These are phyloP conservation scores for Botrytis sinoallii DNA, from an alignment of 2,329 filamentous ascomycete species.

Conservation along the genomic window DNA sequence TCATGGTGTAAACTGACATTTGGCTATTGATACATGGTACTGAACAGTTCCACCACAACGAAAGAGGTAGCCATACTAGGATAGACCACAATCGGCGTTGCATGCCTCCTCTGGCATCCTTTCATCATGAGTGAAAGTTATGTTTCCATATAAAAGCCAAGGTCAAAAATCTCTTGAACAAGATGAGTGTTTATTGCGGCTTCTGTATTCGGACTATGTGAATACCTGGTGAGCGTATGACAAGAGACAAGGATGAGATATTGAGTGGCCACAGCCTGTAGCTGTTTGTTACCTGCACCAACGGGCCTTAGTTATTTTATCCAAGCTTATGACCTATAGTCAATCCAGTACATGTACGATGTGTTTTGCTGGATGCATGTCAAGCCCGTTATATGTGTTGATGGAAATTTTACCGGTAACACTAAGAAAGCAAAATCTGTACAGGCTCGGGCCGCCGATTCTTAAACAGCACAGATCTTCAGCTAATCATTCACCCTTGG, in stretches of 20 bases:
- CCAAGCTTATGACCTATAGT: not conserved
- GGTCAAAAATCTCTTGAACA: not conserved
- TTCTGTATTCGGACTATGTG: not conserved
- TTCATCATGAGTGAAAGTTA: not conserved
- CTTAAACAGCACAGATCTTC: not conserved
- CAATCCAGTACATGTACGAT: not conserved
- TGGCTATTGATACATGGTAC: not conserved
- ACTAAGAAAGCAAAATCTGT: not conserved
- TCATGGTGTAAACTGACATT: not conserved
- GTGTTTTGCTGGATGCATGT: not conserved
- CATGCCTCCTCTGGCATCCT: no score
- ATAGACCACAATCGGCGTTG: no score
- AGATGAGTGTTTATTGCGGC: not conserved
- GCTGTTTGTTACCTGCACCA: not conserved
- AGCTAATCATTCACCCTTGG: slow-evolving; percentile 3
- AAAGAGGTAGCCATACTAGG: not conserved
- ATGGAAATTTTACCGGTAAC: not conserved
- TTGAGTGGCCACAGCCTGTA: not conserved
- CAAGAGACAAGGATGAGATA: not conserved
- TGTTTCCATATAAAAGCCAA: not conserved
- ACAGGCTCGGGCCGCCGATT: not conserved
- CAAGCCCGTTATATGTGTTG: not conserved
- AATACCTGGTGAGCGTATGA: not conserved
- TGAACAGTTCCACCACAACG: not conserved
- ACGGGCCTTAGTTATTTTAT: not conserved